Base-by-base conservation (phyloP, 179 eudicot genomes). In the Actinidia arguta region DNA sequence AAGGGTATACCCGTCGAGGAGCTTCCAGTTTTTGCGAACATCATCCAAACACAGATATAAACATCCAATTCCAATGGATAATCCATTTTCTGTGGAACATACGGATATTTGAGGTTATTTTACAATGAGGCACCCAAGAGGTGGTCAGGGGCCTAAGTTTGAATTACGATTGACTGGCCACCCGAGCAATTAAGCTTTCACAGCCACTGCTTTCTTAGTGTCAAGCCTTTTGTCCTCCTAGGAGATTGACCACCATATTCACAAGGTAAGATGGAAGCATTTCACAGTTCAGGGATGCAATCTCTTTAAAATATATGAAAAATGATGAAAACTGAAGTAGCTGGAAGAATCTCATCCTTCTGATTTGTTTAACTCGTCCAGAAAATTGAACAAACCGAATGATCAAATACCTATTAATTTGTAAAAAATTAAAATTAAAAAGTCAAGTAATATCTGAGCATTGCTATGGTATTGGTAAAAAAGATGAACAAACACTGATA, bases 301-400 rank as follows among this genome's bases (percentile, higher is more conserved):
- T 42, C 58, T 58, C 66, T 47, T 55, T 17, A 9, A 74, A 44
- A 25, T 14, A 42, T 10, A 48, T 31, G 36, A 31, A 46, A 78
- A 39, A 52, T 8, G 42, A 31, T 22, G 86, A 44, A 80, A 51
- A 80, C n/a, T 39, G 31, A 50, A 48, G 36, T 87, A 91, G 95
- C 99, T 98, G 98, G 88, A 77, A 96, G 88, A 82, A 96, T 96
- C 85, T 96, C 95, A 56, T 98, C 98, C 93, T 96, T 96, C 88
- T 96, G 99, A 75, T 95, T 96, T 59, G 99, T 91, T 88, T 96
- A 98, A 85, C 99, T 92, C 90, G 95, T 96, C 99, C 99, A 96
- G 89, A 96, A 96, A 96, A 96, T 1, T 98, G 92, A 51, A 96
- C 99, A 88, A 96, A 96, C 81, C 95, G 99, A 85, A 96, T 88